phyloP scores from a whole-genome alignment of 495 filamentous ascomycete species.

The Lasiosphaeris hirsuta region DNA sequence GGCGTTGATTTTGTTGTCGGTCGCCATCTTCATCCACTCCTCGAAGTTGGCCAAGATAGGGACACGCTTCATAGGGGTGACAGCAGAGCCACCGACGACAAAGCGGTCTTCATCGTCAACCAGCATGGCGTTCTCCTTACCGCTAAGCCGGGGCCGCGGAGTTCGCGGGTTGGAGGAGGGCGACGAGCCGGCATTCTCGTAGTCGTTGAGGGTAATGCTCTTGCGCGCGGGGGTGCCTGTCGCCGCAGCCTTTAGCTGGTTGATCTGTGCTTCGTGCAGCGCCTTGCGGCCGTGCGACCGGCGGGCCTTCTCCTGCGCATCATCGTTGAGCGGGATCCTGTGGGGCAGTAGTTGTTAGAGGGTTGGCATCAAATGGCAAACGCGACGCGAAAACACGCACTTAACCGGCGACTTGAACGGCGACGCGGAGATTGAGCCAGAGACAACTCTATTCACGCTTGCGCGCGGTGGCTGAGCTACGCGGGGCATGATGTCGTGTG shows the following conservation, averaged over 20 bases:
- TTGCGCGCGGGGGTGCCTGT: constrained; percentile 70
- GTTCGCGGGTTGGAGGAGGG: constrained; percentile 59
- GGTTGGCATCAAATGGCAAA: background rate
- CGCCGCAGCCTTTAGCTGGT: constrained; percentile 84
- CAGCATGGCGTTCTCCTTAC: constrained; percentile 49
- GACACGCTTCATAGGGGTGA: constrained; percentile 95
- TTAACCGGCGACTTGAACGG: constrained; percentile 67
- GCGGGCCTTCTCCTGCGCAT: constrained; percentile 84
- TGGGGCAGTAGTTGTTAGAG: background rate
- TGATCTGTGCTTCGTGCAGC: constrained; percentile 85
- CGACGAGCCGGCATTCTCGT: constrained; percentile 51
- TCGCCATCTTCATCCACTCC: constrained; percentile 99
- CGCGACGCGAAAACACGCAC: constrained; percentile 40
- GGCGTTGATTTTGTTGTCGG: constrained; percentile 99
- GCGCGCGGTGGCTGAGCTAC: constrained; percentile 59
- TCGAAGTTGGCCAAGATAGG: constrained; percentile 97
- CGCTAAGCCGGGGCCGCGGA: constrained; percentile 42
- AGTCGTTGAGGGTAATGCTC: constrained; percentile 56
- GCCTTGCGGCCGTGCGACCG: constrained; percentile 84
- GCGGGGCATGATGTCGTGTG: constrained; percentile 62
- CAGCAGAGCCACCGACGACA: constrained; percentile 61
- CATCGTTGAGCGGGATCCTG: constrained; percentile 91
- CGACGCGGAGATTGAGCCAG: constrained; percentile 42
- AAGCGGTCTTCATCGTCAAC: constrained; percentile 56
- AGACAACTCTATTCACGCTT: constrained; percentile 49